Conservation (phyloP, 768 basidiomycete species). For the Agrocybe praecox region DNA sequence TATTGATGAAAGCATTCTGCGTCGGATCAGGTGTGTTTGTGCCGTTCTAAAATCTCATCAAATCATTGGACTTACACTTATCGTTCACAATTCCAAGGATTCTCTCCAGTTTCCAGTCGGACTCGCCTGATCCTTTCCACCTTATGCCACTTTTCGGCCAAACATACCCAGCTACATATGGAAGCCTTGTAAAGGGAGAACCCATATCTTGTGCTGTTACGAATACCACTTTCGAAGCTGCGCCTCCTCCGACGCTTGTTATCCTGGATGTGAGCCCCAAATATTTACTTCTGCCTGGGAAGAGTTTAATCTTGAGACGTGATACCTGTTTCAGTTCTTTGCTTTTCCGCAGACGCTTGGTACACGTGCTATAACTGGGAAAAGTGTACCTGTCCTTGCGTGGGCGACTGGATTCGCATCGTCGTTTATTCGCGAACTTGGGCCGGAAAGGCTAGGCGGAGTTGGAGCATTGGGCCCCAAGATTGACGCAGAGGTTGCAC, state of each 20-base stretch:
- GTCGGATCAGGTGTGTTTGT: constrained; percentile 1
- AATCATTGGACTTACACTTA: neutral
- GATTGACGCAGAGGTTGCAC: constrained; percentile 3
- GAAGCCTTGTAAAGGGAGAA: constrained; percentile 4
- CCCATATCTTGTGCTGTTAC: constrained; percentile 9
- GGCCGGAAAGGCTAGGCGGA: neutral
- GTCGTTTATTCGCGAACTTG: neutral
- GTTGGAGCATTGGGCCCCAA: neutral
- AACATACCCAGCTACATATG: constrained; percentile 10
- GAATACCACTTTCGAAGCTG: constrained; percentile 1
- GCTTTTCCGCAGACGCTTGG: neutral
- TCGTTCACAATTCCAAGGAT: neutral
- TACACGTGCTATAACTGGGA: neutral
- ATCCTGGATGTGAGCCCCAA: constrained; percentile 14
- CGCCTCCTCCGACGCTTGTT: constrained; percentile 8
- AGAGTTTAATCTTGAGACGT: neutral
- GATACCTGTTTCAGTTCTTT: neutral
- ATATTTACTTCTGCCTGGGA: neutral
- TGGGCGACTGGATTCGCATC: neutral
- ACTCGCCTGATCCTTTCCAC: neutral
- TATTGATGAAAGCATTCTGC: neutral
- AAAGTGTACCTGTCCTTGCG: neutral
- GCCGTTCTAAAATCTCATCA: neutral
- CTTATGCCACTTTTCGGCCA: neutral
- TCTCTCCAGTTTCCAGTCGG: neutral